Conservation (phyloP, 2,329 filamentous ascomycete species). For the Pyrenophora teres region DNA sequence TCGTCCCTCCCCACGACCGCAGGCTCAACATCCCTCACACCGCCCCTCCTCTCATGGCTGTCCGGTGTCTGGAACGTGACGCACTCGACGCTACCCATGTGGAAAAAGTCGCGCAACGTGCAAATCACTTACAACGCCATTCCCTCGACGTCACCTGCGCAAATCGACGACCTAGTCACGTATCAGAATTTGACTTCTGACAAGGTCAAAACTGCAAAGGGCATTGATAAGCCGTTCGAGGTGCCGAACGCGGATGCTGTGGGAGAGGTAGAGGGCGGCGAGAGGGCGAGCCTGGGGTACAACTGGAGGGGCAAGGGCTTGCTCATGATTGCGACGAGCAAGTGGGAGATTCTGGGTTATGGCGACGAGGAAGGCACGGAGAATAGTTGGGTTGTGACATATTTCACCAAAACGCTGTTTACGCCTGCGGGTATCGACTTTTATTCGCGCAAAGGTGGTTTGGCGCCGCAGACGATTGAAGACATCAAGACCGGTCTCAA, state of each 20-base stretch:
- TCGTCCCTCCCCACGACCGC: conserved; percentile 26
- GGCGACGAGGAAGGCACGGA: conserved; percentile 59
- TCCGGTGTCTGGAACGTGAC: conserved; percentile 46
- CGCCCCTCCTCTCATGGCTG: conserved; percentile 47
- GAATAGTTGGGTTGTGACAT: conserved; percentile 76
- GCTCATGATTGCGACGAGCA: conserved; percentile 71
- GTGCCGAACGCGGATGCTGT: conserved; percentile 19
- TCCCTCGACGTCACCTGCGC: conserved; percentile 28
- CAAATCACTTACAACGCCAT: conserved; percentile 71
- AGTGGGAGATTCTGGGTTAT: conserved; percentile 83
- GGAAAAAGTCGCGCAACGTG: conserved; percentile 79
- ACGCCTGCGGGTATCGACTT: conserved; percentile 82
- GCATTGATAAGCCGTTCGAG: conserved; percentile 62
- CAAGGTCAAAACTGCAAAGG: conserved; percentile 65
- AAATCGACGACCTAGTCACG: conserved; percentile 72
- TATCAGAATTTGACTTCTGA: conserved; percentile 63
- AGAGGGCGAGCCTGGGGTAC: conserved; percentile 56
- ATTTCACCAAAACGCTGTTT: conserved; percentile 82
- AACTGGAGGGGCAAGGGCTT: conserved; percentile 78
- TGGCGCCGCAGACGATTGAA: conserved; percentile 62
- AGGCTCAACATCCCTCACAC: conserved; percentile 21
- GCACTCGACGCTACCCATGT: conserved; percentile 63
- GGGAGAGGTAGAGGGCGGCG: conserved; percentile 1
- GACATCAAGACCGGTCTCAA: conserved; percentile 62
- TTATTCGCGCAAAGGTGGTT: conserved; percentile 66